phyloP scores from a whole-genome alignment of 2,329 filamentous ascomycete genomes.

The Fusarium protoensiforme region DNA sequence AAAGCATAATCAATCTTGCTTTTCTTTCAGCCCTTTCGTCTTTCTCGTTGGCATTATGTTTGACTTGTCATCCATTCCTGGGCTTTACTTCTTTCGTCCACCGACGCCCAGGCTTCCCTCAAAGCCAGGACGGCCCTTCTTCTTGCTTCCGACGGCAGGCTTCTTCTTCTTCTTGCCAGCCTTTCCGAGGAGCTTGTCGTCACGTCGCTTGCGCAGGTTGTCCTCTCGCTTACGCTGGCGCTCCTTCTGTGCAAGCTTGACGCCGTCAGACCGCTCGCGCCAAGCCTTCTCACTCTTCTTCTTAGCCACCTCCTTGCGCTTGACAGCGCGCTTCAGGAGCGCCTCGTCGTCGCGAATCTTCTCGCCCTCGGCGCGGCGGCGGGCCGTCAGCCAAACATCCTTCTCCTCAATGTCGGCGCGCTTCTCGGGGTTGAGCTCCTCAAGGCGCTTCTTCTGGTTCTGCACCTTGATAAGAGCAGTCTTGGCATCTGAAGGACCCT shows the following conservation, averaged over 20 bases:
- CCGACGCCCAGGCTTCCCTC: conserved; percentile 74
- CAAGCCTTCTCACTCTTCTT: conserved; percentile 93
- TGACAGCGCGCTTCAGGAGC: conserved; percentile 91
- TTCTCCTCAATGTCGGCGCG: conserved; percentile 91
- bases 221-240: conserved; percentile 86
- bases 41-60: conserved; percentile 5
- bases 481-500: conserved; percentile 85
- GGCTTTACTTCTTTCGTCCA: conserved; percentile 58
- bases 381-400: conserved; percentile 91
- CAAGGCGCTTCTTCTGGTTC: conserved; percentile 84
- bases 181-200: conserved; percentile 73
- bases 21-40: conserved; percentile 1
- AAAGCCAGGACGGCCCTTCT: conserved; percentile 71
- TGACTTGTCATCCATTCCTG: neutral
- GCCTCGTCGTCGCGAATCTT: conserved; percentile 88
- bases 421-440: conserved; percentile 80
- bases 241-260: conserved; percentile 80
- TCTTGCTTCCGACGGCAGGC: conserved; percentile 47
- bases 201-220: conserved; percentile 78
- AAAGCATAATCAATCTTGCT: conserved; percentile 24
- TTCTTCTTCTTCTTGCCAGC: conserved; percentile 68
- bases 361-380: conserved; percentile 89
- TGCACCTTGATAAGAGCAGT: conserved; percentile 88
- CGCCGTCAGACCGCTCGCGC: conserved; percentile 76
- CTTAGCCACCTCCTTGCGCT: conserved; percentile 91